Percentiles rank a stretch among this genome's conserved stretches.
phyloP scores from a whole-genome alignment of 192 early-diverging fungal species.

The Coemansia sp. region DNA sequence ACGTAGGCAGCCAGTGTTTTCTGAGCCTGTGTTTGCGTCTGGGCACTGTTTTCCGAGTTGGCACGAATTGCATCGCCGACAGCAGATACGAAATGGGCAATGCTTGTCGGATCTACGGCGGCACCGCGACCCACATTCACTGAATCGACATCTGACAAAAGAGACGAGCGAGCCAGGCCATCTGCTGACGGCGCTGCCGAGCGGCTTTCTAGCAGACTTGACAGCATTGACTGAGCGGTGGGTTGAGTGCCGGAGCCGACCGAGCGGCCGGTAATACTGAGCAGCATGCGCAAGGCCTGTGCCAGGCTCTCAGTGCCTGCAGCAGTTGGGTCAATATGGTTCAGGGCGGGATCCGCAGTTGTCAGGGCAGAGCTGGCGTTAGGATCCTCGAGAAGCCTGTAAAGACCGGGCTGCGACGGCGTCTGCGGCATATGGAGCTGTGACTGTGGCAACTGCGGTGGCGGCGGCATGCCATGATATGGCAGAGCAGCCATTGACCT shows the following conservation, averaged over 20 bases:
- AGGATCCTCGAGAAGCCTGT: slow-evolving; percentile 20
- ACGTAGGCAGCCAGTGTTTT: slow-evolving; percentile 33
- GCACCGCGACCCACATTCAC: neutral
- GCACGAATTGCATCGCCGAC: slow-evolving; percentile 23
- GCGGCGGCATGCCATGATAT: neutral
- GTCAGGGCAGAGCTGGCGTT: slow-evolving; percentile 2
- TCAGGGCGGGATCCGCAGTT: slow-evolving; percentile 1
- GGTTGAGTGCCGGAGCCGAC: slow-evolving; percentile 4
- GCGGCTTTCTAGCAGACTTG: slow-evolving; percentile 19
- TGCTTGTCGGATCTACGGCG: slow-evolving; percentile 17
- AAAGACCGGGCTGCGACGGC: neutral
- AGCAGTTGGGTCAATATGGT: slow-evolving; percentile 6
- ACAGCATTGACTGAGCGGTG: slow-evolving; percentile 13
- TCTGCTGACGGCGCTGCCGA: neutral
- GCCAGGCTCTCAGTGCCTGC: slow-evolving; percentile 34
- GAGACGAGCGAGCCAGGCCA: neutral
- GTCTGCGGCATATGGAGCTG: neutral
- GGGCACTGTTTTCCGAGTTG: neutral
- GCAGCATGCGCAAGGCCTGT: slow-evolving; percentile 40
- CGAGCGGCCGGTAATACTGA: slow-evolving; percentile 17
- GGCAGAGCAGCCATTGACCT: neutral
- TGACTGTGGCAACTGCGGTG: neutral
- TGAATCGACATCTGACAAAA: too few species aligned
- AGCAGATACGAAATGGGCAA: slow-evolving; percentile 35
- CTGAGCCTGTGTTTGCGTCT: slow-evolving; percentile 6